phyloP scores from a whole-genome alignment of 352 stramenopile genomes.

The Phytophthora quininea region DNA sequence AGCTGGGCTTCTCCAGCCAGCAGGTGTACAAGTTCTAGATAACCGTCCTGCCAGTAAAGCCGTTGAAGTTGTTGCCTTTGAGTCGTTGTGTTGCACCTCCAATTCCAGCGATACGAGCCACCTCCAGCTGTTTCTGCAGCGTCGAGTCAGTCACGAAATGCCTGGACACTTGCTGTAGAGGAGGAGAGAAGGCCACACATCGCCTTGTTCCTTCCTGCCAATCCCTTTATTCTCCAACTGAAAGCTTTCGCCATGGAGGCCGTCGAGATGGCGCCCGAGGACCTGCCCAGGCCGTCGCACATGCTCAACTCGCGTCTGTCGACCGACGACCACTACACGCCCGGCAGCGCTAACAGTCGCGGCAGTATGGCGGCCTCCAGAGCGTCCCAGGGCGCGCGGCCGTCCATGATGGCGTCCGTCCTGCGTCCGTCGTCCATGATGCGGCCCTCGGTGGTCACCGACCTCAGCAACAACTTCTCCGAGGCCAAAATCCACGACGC shows the following conservation, averaged over 20 bases:
- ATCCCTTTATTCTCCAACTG: not conserved
- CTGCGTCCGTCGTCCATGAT: constrained; percentile 45
- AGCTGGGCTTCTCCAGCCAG: constrained; percentile 56
- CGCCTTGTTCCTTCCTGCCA: too few species aligned
- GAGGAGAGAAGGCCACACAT: too few species aligned
- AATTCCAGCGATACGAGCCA: too few species aligned
- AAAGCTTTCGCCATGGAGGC: constrained; percentile 15
- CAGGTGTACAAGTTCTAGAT: constrained; percentile 78
- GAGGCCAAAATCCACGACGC: constrained; percentile 66
- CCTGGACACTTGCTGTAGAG: too few species aligned
- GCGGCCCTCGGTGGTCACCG: constrained; percentile 56
- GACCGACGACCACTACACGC: constrained; percentile 22
- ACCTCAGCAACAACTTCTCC: constrained; percentile 66
- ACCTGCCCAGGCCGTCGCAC: constrained; percentile 28
- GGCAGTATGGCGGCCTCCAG: constrained; percentile 13
- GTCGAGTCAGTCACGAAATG: too few species aligned
- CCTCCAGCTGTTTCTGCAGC: too few species aligned
- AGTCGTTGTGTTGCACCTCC: too few species aligned
- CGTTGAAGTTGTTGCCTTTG: too few species aligned
- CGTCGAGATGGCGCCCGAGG: constrained; percentile 8
- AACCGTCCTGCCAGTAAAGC: not conserved
- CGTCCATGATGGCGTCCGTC: constrained; percentile 35
- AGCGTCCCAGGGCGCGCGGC: constrained; percentile 15
- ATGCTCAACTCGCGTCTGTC: constrained; percentile 41
- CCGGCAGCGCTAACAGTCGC: not conserved